Percentiles rank a stretch among this genome's conserved stretches.
Conservation (phyloP, 2,329 filamentous ascomycete genomes). For the Graphilbum fragrans region DNA sequence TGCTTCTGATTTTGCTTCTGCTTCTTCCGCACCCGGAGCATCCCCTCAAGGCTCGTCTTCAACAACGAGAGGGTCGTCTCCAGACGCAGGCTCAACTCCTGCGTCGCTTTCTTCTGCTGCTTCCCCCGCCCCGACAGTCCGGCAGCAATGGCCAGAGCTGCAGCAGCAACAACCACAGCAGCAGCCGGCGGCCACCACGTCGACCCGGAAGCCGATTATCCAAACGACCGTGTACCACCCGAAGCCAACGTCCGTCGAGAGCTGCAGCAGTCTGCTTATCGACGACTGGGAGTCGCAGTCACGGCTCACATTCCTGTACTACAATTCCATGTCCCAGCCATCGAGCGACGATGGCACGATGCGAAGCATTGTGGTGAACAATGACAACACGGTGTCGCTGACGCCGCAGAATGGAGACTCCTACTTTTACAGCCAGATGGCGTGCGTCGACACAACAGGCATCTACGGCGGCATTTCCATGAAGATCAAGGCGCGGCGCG, state of each 20-base stretch:
- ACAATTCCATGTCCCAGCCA: conserved; percentile 44
- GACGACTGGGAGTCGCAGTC: conserved; percentile 53
- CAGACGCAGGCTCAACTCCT: no score
- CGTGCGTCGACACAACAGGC: conserved; percentile 37
- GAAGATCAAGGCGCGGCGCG: conserved; percentile 38
- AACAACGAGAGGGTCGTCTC: no score
- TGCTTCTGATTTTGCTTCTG: neutral
- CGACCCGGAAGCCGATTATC: conserved; percentile 5
- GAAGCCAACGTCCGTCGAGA: conserved; percentile 4
- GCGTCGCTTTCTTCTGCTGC: no score
- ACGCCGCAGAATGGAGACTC: conserved; percentile 34
- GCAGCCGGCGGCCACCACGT: neutral
- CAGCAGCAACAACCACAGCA: conserved; percentile 1
- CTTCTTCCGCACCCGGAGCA: neutral
- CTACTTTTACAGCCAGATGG: conserved; percentile 47
- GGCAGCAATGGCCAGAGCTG: no score
- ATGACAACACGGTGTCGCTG: conserved; percentile 37
- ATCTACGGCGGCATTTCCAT: conserved; percentile 43
- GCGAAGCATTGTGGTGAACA: conserved; percentile 39
- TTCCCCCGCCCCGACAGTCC: no score
- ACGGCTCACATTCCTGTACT: conserved; percentile 46
- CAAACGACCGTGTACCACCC: conserved; percentile 7
- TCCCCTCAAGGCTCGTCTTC: no score
- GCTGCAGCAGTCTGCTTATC: conserved; percentile 20
- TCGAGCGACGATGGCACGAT: conserved; percentile 46